Evolutionary conservation across 129 eudicot species (phyloP).

Genomic region (Sambucus nigra): DNA sequence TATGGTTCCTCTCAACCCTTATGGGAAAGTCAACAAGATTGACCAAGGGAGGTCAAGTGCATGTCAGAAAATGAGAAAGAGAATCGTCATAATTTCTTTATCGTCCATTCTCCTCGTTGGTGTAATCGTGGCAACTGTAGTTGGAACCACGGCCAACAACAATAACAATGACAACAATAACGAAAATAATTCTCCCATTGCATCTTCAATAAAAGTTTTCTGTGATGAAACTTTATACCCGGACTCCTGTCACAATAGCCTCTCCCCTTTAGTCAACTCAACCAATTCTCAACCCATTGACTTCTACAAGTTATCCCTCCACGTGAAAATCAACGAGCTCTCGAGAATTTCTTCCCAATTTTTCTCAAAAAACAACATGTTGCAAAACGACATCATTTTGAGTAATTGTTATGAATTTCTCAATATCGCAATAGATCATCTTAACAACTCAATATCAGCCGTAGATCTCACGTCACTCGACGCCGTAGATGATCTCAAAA

Average conservation of each 20-base stretch:
- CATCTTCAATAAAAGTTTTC: conserved; percentile 37
- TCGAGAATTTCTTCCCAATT: too few relatives aligned
- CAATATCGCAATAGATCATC: conserved; percentile 45
- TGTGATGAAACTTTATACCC: conserved; percentile 52
- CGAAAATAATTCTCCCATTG: conserved; percentile 14
- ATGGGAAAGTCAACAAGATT: conserved; percentile 45
- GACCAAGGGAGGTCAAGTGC: conserved; percentile 40
- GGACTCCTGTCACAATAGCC: conserved; percentile 36
- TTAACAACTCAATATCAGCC: conserved; percentile 25
- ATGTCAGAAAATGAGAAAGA: conserved; percentile 33
- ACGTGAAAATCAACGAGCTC: conserved; percentile 42
- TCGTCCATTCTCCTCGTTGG: conserved; percentile 43
- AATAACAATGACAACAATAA: conserved; percentile 8
- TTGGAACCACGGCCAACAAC: conserved; percentile 29
- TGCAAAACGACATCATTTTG: too few relatives aligned
- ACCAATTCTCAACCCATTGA: conserved; percentile 27
- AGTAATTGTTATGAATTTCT: conserved; percentile 44
- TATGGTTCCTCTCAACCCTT: conserved; percentile 41
- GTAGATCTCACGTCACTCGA: conserved; percentile 11
- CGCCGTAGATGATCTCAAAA: conserved; percentile 40
- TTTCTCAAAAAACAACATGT: too few relatives aligned
- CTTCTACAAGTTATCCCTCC: conserved; percentile 33
- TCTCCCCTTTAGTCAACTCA: conserved; percentile 27
- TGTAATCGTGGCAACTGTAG: conserved; percentile 39
- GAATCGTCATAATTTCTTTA: conserved; percentile 26